Base-by-base conservation (phyloP, 2,329 filamentous ascomycete genomes). In the Trichocomaceae sp. region DNA sequence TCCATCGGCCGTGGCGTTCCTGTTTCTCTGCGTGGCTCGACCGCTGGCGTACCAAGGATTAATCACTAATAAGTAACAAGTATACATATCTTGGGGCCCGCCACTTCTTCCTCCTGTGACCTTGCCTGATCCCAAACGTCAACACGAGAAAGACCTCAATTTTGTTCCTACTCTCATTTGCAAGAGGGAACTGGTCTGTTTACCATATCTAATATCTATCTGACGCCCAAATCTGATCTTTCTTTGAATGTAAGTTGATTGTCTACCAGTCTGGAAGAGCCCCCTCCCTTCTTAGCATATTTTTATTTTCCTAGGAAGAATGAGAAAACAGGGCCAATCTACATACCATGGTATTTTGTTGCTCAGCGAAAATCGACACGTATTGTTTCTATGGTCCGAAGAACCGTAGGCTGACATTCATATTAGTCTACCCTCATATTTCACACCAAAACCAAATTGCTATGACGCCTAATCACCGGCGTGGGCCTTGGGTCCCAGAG, bases 401-500 rank as follows among this genome's bases (percentile, higher is more conserved):
- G 42, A 45, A 26, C 3, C 4, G 13, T n/a, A 26, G 41, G 49
- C 52, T 54, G 42, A 47, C 46, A 54, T 19, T 12, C 9, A 13
- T 39, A n/a, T 23, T 22, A 47, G 50, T 26, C n/a, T 33, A n/a
- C 17, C 47, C 17, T 19, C 20, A 13, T 35, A 29, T 33, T 47
- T 39, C 19, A 51, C 35, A 39, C 13, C 37, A 35, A 23, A 23
- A 13, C 22, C 39, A 44, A 19, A 45, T 49, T 49, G 59, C 41
- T 54, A 76, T 77, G 75, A 69, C 71, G 60, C 69, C 73, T 55
- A 66, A 76, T 66, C 83, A 86, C 67, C 83, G 85, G 68, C 83
- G 88, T 73, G 90, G 90, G 56, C 89, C 90, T 56, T 95, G 90
- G 90, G 87, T 88, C 59, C 83, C 85, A 63, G 77, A 80, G 50